Base-by-base conservation (phyloP, 2,329 filamentous ascomycete species). In the Xylaria polymorpha region DNA sequence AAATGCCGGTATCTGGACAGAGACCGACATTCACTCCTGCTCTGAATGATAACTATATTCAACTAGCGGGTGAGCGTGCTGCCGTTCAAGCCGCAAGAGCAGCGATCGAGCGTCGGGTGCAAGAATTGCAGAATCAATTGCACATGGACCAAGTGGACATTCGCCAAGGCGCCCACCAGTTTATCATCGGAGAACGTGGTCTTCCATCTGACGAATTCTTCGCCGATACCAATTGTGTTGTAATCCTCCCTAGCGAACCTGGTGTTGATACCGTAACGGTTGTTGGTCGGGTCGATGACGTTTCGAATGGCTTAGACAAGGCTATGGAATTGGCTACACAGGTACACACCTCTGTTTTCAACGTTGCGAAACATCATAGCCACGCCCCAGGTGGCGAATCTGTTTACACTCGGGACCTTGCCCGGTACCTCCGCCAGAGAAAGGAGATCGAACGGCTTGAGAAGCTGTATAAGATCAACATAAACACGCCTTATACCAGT, bases 81-180 rank as follows among this genome's bases (percentile, higher is more conserved):
- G 93, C 93, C 48, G 94, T 96, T 8, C 91, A 94, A 78, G 89
- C 92, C 74, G 92, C 91, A 32, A 92, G 92, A 67, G 89, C 91
- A 51, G 90, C 93, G 76, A 92, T 98, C 73, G 94, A 98, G 81
- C 89, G 90, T 58, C 88, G 91, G 67, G 93, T 90, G 7, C 88
- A 91, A 70, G 87, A 95, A 77, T 87, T 99, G 25, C 90, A 91
- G 73, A 88, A 89, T 68, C 89, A 93, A 78, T 85, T 98, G 59
- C 88, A 91, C 50, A 84, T 96, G 58, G 90, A 96, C 74, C 91
- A 97, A 80, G 84, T 94, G 50, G 88, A 91, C 6, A 93, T 98
- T 74, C 92, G 95, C 80, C 91, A 91, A 71, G 94, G 93, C 58
- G 90, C 94, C 61, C 96, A 98, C 79, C 94, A 97, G 79, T 98